phyloP scores from a whole-genome alignment of 129 eudicot species.

The Apium graveolens region DNA sequence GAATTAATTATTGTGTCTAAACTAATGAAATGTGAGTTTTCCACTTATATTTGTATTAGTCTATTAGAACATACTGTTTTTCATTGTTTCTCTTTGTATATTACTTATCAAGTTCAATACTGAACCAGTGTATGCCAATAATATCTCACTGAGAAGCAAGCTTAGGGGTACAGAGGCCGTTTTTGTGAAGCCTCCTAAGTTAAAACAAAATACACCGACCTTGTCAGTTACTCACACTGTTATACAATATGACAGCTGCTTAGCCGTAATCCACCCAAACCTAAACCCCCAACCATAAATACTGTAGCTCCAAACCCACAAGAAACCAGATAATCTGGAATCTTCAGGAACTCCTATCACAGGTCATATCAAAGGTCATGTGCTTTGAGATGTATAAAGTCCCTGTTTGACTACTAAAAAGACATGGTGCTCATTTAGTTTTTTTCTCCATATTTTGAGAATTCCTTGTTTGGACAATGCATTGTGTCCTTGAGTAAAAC shows the following conservation, averaged over 20 bases:
- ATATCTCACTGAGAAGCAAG: neutral
- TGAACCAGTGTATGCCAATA: no score
- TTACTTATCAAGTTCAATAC: no score
- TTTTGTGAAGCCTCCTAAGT: neutral
- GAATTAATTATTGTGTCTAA: neutral
- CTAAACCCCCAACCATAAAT: neutral
- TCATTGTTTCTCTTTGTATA: neutral
- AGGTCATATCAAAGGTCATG: neutral
- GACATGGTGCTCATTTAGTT: neutral
- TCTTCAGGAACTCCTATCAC: neutral
- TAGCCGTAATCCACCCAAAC: no score
- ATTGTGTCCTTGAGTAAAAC: neutral
- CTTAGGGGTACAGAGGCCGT: neutral
- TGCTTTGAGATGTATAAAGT: neutral
- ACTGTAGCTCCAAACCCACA: no score
- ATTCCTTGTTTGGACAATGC: neutral
- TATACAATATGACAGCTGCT: neutral
- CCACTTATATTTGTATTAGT: neutral
- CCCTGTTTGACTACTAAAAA: neutral
- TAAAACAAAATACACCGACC: neutral
- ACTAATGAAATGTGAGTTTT: neutral
- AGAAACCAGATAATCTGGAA: no score
- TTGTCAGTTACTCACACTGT: neutral
- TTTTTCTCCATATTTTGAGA: neutral
- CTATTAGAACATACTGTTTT: neutral